A percentile compares a stretch with the other conserved stretches of the same genome.
Evolutionary conservation across 352 stramenopile species (phyloP).

Genomic region (Pythium aristosporum): DNA sequence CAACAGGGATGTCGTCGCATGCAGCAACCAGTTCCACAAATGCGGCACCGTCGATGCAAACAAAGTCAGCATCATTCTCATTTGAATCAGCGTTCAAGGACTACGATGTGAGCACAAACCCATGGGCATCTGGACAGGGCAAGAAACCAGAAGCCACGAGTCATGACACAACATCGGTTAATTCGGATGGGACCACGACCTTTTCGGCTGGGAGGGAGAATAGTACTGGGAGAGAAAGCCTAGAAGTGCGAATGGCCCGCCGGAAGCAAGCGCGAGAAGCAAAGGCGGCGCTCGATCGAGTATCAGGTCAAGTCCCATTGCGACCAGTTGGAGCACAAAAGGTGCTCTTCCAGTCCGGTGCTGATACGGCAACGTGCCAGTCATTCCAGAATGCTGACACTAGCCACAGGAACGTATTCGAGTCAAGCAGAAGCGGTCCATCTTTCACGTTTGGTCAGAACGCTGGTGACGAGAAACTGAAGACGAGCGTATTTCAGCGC

Average conservation of each 20-base stretch:
- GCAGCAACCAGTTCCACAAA: too few relatives aligned
- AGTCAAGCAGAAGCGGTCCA: not conserved
- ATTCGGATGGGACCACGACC: not conserved
- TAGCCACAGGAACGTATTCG: not conserved
- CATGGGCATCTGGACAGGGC: not conserved
- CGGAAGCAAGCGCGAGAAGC: constrained; percentile 19
- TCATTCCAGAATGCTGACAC: not conserved
- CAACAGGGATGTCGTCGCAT: not conserved
- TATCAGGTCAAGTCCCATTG: not conserved
- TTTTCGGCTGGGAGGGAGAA: not conserved
- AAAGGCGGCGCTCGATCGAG: not conserved
- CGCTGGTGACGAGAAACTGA: constrained; percentile 5
- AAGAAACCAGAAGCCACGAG: not conserved
- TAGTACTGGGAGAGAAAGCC: not conserved
- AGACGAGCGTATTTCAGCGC: constrained; percentile 26
- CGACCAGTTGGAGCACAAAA: constrained; percentile 11
- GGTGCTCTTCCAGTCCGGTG: constrained; percentile 5
- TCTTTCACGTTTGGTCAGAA: constrained; percentile 4
- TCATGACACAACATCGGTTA: not conserved
- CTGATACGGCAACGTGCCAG: not conserved
- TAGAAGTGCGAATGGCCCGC: constrained; percentile 15
- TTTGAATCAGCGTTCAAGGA: constrained; percentile 27
- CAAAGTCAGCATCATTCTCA: constrained; percentile 15
- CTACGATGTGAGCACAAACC: not conserved
- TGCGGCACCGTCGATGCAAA: not conserved